Conservation (phyloP, 2,329 filamentous ascomycete species). For the Ophiocordyceps camponoti-leonardi region DNA sequence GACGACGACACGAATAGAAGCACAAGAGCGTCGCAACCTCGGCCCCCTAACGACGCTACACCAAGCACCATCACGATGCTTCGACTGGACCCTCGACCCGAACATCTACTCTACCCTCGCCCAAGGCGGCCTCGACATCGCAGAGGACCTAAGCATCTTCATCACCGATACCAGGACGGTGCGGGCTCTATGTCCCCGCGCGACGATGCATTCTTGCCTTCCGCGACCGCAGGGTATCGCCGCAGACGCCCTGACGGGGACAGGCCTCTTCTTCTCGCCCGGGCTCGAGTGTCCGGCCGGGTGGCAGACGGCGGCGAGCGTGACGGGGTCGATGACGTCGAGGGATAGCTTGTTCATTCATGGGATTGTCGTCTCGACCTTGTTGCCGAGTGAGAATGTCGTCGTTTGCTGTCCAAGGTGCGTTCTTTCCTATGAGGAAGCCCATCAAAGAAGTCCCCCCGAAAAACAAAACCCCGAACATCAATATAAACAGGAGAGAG, state of each 20-base stretch:
- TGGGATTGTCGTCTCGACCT: background rate
- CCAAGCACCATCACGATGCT: background rate
- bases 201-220: background rate
- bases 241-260: background rate
- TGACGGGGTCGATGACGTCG: background rate
- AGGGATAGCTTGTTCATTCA: background rate
- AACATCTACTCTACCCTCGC: background rate
- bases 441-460: too few species aligned
- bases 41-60: background rate
- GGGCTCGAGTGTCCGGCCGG: background rate
- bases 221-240: background rate
- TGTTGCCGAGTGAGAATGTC: background rate
- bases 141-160: background rate
- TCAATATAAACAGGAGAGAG: background rate
- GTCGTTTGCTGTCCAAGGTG: background rate
- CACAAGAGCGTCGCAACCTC: background rate
- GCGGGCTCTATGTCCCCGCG: background rate
- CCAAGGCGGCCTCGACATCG: background rate
- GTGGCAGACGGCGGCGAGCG: background rate
- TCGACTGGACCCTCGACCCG: background rate
- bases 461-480: too few species aligned
- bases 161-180: background rate
- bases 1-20: too few species aligned
- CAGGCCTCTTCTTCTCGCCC: background rate
- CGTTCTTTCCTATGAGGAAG: background rate